These are phyloP conservation scores for Desmodesmus armatus DNA, from an alignment of 139 green algal genomes.

Conservation along the genomic window DNA sequence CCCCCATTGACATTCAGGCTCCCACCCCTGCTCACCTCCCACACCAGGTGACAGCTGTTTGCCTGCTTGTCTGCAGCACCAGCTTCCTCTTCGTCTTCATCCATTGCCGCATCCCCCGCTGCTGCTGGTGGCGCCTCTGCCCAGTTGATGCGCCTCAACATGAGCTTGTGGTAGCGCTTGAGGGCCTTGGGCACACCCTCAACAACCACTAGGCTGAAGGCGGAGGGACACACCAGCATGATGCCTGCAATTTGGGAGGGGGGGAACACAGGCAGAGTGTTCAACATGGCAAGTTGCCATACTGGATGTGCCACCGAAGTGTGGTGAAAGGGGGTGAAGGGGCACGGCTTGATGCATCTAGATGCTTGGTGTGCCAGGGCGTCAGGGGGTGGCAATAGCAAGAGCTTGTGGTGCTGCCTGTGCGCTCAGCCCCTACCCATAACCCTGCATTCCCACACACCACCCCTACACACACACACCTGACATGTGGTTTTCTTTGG, in stretches of 20 bases:
- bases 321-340: no score
- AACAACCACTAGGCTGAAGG: slow-evolving; percentile 85
- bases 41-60: slow-evolving; percentile 73
- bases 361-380: no score
- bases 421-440: neutral
- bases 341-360: no score
- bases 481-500: slow-evolving; percentile 88
- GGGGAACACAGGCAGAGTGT: no score
- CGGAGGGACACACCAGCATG: slow-evolving; percentile 30
- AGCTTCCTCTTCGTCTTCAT: slow-evolving; percentile 45
- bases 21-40: slow-evolving; percentile 49
- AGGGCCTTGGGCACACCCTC: slow-evolving; percentile 81
- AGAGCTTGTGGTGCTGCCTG: neutral
- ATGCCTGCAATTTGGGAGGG: slow-evolving; percentile 30
- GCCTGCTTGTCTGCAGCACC: slow-evolving; percentile 46
- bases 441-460: neutral
- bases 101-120: slow-evolving; percentile 45
- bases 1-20: no score
- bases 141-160: slow-evolving; percentile 97
- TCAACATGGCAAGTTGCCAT: no score
- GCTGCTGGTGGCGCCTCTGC: slow-evolving; percentile 18
- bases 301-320: no score
- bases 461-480: slow-evolving; percentile 49
- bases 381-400: no score
- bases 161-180: slow-evolving; percentile 92